Conservation (phyloP, 345 rosid species). For the Draba incana region DNA sequence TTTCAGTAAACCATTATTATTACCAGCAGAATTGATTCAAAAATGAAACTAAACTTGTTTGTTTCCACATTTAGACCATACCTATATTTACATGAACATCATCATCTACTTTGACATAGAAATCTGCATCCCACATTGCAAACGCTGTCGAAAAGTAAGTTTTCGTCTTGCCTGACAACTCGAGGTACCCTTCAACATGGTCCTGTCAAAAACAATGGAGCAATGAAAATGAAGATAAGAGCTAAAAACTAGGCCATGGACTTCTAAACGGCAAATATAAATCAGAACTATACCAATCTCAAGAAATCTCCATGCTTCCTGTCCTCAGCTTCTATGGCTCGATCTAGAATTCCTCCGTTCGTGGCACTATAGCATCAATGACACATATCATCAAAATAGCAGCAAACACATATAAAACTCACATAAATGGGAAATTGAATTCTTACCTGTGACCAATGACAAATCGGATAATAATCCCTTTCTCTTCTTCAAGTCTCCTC, state of each 20-base stretch:
- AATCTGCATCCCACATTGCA: constrained; percentile 92
- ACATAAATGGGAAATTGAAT: background rate
- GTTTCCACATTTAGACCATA: constrained; percentile 22
- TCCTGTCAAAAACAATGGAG: constrained; percentile 55
- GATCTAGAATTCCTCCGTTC: constrained; percentile 86
- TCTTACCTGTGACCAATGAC: constrained; percentile 90
- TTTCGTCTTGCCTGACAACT: constrained; percentile 96
- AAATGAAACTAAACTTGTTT: too few relatives aligned
- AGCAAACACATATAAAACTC: background rate
- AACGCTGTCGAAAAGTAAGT: constrained; percentile 90
- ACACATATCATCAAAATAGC: constrained; percentile 1
- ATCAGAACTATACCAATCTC: constrained; percentile 61
- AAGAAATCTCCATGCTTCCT: constrained; percentile 88
- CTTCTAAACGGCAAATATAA: background rate
- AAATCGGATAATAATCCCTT: constrained; percentile 83
- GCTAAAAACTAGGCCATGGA: background rate
- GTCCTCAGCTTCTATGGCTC: constrained; percentile 92
- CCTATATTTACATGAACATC: constrained; percentile 99
- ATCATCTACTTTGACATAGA: constrained; percentile 96
- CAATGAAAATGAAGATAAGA: constrained; percentile 20
- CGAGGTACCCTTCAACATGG: constrained; percentile 96
- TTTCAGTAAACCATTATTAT: constrained; percentile 8
- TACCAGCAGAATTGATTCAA: background rate
- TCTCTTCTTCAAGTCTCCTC: constrained; percentile 89
- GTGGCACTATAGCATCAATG: constrained; percentile 63